Evolutionary conservation across 2,329 filamentous ascomycete genomes (phyloP).

Genomic region (Pseudogymnoascus sp.): DNA sequence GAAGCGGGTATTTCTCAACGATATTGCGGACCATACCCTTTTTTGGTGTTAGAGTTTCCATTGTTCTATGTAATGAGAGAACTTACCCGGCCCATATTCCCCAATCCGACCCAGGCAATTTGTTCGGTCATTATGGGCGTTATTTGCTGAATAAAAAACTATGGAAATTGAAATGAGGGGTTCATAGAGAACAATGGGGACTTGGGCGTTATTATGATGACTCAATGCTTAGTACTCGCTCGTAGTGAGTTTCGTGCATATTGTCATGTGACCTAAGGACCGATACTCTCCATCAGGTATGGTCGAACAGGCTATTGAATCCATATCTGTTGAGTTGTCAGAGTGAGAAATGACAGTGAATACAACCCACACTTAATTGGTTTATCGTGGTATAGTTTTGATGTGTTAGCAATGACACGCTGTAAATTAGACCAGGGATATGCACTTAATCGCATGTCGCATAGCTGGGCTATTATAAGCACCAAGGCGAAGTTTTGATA

Average conservation of each 20-base stretch:
- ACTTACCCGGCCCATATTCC: slow-evolving; percentile 76
- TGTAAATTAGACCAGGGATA: not conserved
- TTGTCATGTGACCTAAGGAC: not conserved
- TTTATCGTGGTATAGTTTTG: not conserved
- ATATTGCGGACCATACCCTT: slow-evolving; percentile 82
- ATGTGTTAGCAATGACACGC: not conserved
- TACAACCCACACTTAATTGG: not conserved
- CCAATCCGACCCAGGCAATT: slow-evolving; percentile 73
- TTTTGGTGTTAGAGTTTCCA: slow-evolving; percentile 8
- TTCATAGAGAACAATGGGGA: not conserved
- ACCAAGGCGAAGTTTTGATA: not conserved
- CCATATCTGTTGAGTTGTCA: not conserved
- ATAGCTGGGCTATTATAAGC: not conserved
- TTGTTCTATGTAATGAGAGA: slow-evolving; percentile 13
- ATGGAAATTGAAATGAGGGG: slow-evolving; percentile 2
- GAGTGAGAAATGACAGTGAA: not conserved
- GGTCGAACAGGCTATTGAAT: not conserved
- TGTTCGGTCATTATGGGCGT: slow-evolving; percentile 43
- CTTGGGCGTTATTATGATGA: not conserved
- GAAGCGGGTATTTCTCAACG: slow-evolving; percentile 64
- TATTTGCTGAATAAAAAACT: not conserved
- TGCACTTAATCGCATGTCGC: not conserved
- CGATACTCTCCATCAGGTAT: not conserved
- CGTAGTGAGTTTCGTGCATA: not conserved
- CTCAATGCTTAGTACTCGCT: not conserved